These are phyloP conservation scores for Xanthoceras sorbifolium DNA, from an alignment of 345 rosid genomes.

Conservation along the genomic window DNA sequence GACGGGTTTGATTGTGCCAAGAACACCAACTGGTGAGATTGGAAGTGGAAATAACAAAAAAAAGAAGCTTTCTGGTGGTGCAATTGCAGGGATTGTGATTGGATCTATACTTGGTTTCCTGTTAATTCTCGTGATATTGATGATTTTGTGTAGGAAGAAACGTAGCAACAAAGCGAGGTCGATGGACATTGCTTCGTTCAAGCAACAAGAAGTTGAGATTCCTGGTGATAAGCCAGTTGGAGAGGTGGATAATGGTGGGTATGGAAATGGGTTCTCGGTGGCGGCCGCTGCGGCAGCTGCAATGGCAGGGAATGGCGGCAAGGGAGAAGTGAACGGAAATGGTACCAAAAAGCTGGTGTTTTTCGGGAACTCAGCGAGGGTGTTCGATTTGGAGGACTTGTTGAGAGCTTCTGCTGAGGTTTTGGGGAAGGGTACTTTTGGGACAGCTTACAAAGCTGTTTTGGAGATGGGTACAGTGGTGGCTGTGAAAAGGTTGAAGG, in stretches of 20 bases:
- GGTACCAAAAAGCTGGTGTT: slow-evolving; percentile 66
- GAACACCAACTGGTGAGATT: slow-evolving; percentile 39
- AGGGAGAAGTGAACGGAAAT: slow-evolving; percentile 32
- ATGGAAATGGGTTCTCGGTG: slow-evolving; percentile 34
- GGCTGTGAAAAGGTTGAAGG: slow-evolving; percentile 95
- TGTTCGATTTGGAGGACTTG: slow-evolving; percentile 88
- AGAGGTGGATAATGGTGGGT: slow-evolving; percentile 49
- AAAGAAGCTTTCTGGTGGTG: slow-evolving; percentile 79
- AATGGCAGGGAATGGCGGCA: slow-evolving; percentile 37
- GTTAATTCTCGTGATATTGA: slow-evolving; percentile 50
- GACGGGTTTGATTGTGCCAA: slow-evolving; percentile 45
- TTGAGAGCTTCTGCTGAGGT: slow-evolving; percentile 98
- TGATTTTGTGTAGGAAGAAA: slow-evolving; percentile 61
- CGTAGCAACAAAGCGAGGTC: slow-evolving; percentile 59
- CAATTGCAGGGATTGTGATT: slow-evolving; percentile 84
- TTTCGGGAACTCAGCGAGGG: slow-evolving; percentile 66
- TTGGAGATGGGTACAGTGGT: slow-evolving; percentile 72
- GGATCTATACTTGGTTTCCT: slow-evolving; percentile 67
- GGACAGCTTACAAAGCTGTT: slow-evolving; percentile 94
- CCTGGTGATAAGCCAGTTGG: slow-evolving; percentile 53
- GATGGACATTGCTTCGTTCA: slow-evolving; percentile 55
- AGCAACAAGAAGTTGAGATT: slow-evolving; percentile 58
- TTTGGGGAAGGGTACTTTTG: slow-evolving; percentile 95
- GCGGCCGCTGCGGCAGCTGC: slow-evolving; percentile 31
- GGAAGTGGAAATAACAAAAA: slow-evolving; percentile 32